Percentiles rank a stretch among this genome's conserved stretches.
Evolutionary conservation across 2,329 filamentous ascomycete species (phyloP).

Genomic region (Verticillium isaacii): DNA sequence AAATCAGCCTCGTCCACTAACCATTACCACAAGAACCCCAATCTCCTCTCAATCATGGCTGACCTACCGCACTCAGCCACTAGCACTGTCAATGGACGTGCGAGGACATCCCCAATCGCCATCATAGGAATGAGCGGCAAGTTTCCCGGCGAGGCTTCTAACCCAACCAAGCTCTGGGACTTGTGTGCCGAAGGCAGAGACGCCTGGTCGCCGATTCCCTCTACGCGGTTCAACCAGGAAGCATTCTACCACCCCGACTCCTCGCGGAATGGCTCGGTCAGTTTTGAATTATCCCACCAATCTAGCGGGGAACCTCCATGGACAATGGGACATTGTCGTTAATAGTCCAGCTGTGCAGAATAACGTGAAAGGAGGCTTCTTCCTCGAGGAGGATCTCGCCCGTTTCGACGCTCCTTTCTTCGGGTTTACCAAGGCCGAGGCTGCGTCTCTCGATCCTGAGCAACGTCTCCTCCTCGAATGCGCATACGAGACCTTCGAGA

Average conservation of each 20-base stretch:
- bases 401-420: slow-evolving; percentile 35
- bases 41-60: too few relatives aligned
- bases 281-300: slow-evolving; percentile 19
- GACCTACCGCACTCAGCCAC: too few relatives aligned
- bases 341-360: slow-evolving; percentile 17
- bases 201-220: slow-evolving; percentile 32
- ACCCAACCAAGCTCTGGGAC: slow-evolving; percentile 17
- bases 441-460: slow-evolving; percentile 35
- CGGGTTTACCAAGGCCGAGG: slow-evolving; percentile 30
- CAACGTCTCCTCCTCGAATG: slow-evolving; percentile 34
- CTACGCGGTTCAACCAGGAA: slow-evolving; percentile 34
- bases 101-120: slow-evolving; percentile 25
- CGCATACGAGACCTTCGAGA: slow-evolving; percentile 35
- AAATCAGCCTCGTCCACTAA: too few relatives aligned
- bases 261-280: background rate
- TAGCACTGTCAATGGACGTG: too few relatives aligned
- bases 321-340: background rate
- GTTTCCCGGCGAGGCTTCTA: background rate
- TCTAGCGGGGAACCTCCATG: slow-evolving; percentile 27
- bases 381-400: slow-evolving; percentile 20
- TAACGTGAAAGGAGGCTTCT: slow-evolving; percentile 18
- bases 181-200: slow-evolving; percentile 27
- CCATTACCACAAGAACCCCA: too few relatives aligned
- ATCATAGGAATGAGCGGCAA: slow-evolving; percentile 24
- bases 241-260: slow-evolving; percentile 4